These are phyloP conservation scores for Agaricus blazei DNA, from an alignment of 768 basidiomycete genomes.

Conservation along the genomic window DNA sequence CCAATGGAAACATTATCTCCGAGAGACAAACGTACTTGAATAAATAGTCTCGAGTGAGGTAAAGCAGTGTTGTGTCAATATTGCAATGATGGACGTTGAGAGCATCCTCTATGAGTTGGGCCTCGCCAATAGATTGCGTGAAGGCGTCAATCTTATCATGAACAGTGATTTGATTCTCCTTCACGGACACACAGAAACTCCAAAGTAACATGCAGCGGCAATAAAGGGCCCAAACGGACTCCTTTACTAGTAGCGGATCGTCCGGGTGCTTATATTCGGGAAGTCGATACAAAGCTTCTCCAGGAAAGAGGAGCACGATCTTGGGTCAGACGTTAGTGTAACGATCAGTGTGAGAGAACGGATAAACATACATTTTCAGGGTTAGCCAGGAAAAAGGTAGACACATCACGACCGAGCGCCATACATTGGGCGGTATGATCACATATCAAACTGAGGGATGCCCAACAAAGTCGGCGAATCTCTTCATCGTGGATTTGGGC, in stretches of 20 bases:
- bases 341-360: background rate
- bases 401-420: constrained; percentile 54
- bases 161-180: constrained; percentile 18
- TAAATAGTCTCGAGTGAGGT: constrained; percentile 64
- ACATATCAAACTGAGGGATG: constrained; percentile 62
- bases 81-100: constrained; percentile 68
- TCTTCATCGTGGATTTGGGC: constrained; percentile 62
- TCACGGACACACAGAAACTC: constrained; percentile 60
- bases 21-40: constrained; percentile 53
- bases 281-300: constrained; percentile 54
- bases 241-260: constrained; percentile 34
- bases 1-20: constrained; percentile 9
- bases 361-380: constrained; percentile 50
- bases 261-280: constrained; percentile 27
- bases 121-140: constrained; percentile 37
- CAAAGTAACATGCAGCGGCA: constrained; percentile 80
- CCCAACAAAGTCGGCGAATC: constrained; percentile 74
- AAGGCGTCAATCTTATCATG: constrained; percentile 39
- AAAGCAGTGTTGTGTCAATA: constrained; percentile 60
- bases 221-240: constrained; percentile 78
- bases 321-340: constrained; percentile 21
- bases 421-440: constrained; percentile 66
- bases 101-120: constrained; percentile 60
- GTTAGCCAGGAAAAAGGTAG: constrained; percentile 55
- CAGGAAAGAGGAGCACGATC: constrained; percentile 69